Conservation (phyloP, 2,329 filamentous ascomycete species). For the Pseudogymnoascus sp. region DNA sequence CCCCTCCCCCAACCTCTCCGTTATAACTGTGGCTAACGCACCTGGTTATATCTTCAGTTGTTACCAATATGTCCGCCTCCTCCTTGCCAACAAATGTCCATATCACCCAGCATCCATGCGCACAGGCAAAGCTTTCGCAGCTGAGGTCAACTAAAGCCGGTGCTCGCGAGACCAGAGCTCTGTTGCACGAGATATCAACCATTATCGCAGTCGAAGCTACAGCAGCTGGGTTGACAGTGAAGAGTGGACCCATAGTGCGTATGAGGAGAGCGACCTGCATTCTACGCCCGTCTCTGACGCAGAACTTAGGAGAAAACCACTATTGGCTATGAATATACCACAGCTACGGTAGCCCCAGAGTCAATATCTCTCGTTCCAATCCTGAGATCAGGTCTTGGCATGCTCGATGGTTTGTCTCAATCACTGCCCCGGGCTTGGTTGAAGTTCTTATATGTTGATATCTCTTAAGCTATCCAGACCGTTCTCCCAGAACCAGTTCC, state of each 20-base stretch:
- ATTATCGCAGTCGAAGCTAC: constrained; percentile 80
- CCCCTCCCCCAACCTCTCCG: not conserved
- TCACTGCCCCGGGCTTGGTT: not conserved
- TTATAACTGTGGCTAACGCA: constrained; percentile 8
- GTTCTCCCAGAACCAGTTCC: constrained; percentile 73
- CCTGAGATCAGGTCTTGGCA: constrained; percentile 81
- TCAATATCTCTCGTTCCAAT: constrained; percentile 81
- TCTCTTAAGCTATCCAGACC: constrained; percentile 59
- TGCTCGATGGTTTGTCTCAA: constrained; percentile 63
- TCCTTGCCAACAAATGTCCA: constrained; percentile 56
- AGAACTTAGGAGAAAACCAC: constrained; percentile 61
- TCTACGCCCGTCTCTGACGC: not conserved
- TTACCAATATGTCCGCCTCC: constrained; percentile 11
- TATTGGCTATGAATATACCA: constrained; percentile 67
- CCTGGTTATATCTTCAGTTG: not conserved
- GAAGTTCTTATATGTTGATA: constrained; percentile 7
- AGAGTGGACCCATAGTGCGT: constrained; percentile 54
- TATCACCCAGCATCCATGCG: constrained; percentile 77
- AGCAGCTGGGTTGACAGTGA: constrained; percentile 48
- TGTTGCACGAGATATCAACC: constrained; percentile 79
- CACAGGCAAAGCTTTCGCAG: constrained; percentile 81
- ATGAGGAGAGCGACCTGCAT: not conserved
- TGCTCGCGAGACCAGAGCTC: constrained; percentile 66
- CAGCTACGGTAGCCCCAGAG: constrained; percentile 50
- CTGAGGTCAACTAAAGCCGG: constrained; percentile 65